A percentile compares a stretch with the other conserved stretches of the same genome.
Conservation (phyloP, 225 moss, liverwort and hornwort genomes). For the Ulota crispa region DNA sequence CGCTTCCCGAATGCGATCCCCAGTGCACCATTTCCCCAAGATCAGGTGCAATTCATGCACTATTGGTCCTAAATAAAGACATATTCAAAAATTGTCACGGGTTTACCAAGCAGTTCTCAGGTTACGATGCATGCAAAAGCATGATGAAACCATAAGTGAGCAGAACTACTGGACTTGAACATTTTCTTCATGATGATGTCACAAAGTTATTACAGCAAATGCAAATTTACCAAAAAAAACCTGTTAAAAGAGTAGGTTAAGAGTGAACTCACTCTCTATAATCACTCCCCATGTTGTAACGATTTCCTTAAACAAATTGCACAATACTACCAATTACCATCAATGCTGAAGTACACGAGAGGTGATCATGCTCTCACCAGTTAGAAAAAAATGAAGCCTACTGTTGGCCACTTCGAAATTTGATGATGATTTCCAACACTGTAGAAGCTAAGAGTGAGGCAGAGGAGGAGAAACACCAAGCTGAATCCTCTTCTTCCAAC, state of each 20-base stretch:
- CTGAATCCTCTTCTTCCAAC: slow-evolving; percentile 17
- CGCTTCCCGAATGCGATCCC: slow-evolving; percentile 27
- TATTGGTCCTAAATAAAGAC: slow-evolving; percentile 1
- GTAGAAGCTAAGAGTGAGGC: not conserved
- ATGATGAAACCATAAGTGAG: not conserved
- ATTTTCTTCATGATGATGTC: not conserved
- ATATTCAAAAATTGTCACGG: not conserved
- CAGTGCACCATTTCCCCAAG: slow-evolving; percentile 19
- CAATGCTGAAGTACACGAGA: not conserved
- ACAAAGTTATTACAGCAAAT: not conserved
- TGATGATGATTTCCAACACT: not conserved
- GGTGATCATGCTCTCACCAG: slow-evolving; percentile 21
- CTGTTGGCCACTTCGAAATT: not conserved
- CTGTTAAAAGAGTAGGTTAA: slow-evolving; percentile 16
- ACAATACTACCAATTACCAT: not conserved
- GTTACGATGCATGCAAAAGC: not conserved
- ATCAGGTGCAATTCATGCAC: slow-evolving; percentile 5
- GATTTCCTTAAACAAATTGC: slow-evolving; percentile 1
- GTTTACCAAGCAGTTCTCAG: not conserved
- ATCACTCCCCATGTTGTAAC: not conserved
- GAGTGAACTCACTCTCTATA: slow-evolving; percentile 15
- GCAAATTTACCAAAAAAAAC: not conserved
- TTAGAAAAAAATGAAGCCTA: slow-evolving; percentile 3
- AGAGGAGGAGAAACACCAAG: slow-evolving; percentile 19
- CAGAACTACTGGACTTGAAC: not conserved